These are phyloP conservation scores for Penicillium sp. DNA, from an alignment of 2,329 filamentous ascomycete genomes.

Conservation along the genomic window DNA sequence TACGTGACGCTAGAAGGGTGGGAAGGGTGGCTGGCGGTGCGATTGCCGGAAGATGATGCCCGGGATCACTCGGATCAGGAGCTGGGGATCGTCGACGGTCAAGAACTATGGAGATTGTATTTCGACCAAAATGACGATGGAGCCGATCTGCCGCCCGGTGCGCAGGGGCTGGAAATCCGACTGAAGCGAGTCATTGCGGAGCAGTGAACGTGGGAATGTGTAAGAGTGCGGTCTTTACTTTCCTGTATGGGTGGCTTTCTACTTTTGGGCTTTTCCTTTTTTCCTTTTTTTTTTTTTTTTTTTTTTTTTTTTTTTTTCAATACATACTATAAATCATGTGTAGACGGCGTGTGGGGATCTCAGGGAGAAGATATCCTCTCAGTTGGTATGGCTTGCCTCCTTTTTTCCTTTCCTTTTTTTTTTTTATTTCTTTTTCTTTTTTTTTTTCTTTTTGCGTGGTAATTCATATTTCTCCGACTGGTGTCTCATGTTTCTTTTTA, in stretches of 20 bases:
- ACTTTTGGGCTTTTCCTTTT: neutral
- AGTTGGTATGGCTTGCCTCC: neutral
- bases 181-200: conserved; percentile 25
- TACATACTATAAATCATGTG: neutral
- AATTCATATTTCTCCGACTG: no score
- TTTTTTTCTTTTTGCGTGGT: neutral
- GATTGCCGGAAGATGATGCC: conserved; percentile 22
- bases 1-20: conserved; percentile 26
- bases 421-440: neutral
- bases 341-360: neutral
- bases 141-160: conserved; percentile 23
- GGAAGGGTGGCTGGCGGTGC: conserved; percentile 30
- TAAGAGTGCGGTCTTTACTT: neutral
- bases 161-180: conserved; percentile 27
- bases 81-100: conserved; percentile 18
- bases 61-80: conserved; percentile 16
- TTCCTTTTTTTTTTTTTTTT: neutral
- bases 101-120: conserved; percentile 28
- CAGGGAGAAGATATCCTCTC: neutral
- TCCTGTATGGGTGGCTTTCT: neutral
- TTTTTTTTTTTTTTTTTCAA: no score
- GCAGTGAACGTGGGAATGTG: conserved; percentile 10
- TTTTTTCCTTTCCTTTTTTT: neutral
- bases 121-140: conserved; percentile 32
- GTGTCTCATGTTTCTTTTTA: neutral